phyloP scores from a whole-genome alignment of 805 yeast genomes.

The Groenewaldozyma tartarivorans region DNA sequence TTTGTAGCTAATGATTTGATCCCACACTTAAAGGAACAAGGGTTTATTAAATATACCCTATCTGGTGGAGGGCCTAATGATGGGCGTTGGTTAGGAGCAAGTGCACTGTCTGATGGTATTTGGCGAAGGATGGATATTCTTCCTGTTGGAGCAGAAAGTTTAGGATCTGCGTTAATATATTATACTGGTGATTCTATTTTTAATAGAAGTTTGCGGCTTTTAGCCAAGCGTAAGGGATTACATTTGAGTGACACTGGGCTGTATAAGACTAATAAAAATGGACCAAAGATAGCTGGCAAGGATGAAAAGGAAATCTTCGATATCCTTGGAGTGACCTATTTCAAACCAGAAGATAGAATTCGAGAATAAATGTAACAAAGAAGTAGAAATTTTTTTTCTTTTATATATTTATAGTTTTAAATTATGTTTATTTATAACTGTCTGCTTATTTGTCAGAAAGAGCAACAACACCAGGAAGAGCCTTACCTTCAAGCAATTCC shows the following conservation, averaged over 20 bases:
- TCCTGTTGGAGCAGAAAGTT: slow-evolving; percentile 34
- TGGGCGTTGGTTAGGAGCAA: slow-evolving; percentile 28
- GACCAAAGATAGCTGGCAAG: slow-evolving; percentile 32
- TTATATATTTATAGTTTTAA: not conserved
- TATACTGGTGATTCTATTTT: slow-evolving; percentile 47
- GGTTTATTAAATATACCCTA: slow-evolving; percentile 30
- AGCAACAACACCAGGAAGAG: slow-evolving; percentile 93
- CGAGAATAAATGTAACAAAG: not conserved
- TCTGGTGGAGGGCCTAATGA: slow-evolving; percentile 18
- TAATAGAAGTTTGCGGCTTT: slow-evolving; percentile 37
- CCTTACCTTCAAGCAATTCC: slow-evolving; percentile 98
- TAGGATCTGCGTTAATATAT: slow-evolving; percentile 42
- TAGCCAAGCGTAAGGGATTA: slow-evolving; percentile 34
- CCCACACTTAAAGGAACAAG: slow-evolving; percentile 19
- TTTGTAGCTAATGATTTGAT: slow-evolving; percentile 20
- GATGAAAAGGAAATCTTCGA: slow-evolving; percentile 39
- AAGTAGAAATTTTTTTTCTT: not conserved
- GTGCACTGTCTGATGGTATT: slow-evolving; percentile 20
- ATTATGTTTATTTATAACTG: not conserved
- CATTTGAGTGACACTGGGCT: slow-evolving; percentile 38
- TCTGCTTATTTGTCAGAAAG: slow-evolving; percentile 53
- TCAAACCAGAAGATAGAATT: slow-evolving; percentile 25
- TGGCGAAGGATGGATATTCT: slow-evolving; percentile 50
- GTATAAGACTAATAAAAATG: slow-evolving; percentile 16
- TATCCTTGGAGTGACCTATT: slow-evolving; percentile 31